phyloP scores from a whole-genome alignment of 2,329 filamentous ascomycete genomes.

The Exophiala sp. region DNA sequence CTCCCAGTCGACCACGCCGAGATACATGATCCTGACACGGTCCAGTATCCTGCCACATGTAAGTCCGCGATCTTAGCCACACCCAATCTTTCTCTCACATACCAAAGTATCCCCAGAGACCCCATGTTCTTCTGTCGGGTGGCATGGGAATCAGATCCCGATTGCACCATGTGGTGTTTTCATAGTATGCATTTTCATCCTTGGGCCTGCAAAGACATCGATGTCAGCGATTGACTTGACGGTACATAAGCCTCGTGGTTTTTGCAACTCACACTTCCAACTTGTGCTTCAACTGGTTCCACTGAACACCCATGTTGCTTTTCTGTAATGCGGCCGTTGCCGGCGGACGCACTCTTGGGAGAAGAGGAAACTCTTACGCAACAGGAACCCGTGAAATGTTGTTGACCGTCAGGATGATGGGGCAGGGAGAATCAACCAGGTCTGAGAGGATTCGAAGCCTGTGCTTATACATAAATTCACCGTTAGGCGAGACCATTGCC shows the following conservation, averaged over 20 bases:
- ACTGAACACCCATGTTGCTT: constrained; percentile 14
- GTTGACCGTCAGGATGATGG: constrained; percentile 2
- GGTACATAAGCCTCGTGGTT: neutral
- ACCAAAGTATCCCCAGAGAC: constrained; percentile 30
- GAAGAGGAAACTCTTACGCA: neutral
- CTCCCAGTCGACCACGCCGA: constrained; percentile 32
- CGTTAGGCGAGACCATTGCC: neutral
- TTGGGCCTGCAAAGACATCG: constrained; percentile 19
- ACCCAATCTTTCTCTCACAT: neutral
- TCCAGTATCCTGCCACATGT: constrained; percentile 30
- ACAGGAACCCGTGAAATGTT: constrained; percentile 3
- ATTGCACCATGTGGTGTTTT: constrained; percentile 31
- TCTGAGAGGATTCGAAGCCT: constrained; percentile 6
- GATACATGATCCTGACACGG: constrained; percentile 31
- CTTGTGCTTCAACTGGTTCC: constrained; percentile 13
- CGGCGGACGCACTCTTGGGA: neutral
- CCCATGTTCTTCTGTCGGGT: constrained; percentile 30
- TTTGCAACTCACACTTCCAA: constrained; percentile 13
- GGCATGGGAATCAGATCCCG: constrained; percentile 32
- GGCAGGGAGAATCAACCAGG: constrained; percentile 4
- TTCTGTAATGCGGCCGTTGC: neutral
- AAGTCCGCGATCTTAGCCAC: constrained; percentile 1
- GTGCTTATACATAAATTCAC: constrained; percentile 14
- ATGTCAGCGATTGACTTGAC: constrained; percentile 1
- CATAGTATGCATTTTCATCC: constrained; percentile 26